Base-by-base conservation (phyloP, 805 yeast species). In the Candida morakotiae region DNA sequence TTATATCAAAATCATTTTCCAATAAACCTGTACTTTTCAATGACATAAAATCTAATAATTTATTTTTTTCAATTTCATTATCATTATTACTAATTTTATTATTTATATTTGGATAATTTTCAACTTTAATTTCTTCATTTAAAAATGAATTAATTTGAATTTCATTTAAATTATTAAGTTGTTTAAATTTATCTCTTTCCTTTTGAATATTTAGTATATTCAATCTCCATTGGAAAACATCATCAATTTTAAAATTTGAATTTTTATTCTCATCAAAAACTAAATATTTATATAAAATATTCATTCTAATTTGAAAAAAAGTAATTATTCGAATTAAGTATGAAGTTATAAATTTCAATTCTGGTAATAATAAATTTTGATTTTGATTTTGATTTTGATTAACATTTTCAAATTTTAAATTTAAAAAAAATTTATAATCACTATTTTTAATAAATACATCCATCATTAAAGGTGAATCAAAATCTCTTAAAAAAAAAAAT, bases 391-490 rank as follows among this genome's bases (percentile, higher is more conserved):
- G 48, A 42, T 20, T 36, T 30, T 8, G 31, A 35, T 5, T 13
- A 24, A 3, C 55, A n/a, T n/a, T n/a, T n/a, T n/a, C n/a, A n/a
- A n/a, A n/a, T n/a, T n/a, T n/a, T n/a, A n/a, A n/a, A n/a, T n/a
- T n/a, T n/a, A n/a, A n/a, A 35, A 45, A 54, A 5, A 62, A 51
- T 15, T 54, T 56, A 7, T 39, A 39, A 34, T 57, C 67, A 16
- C 51, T 41, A 15, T 46, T 43, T 26, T 38, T 39, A 9, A 43
- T 48, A 35, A 55, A 60, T 4, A 64, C 61, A 34, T 66, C 70
- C 29, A 59, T 41, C 64, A 64, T 64, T 36, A 66, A 51, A 2
- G 72, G 70, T 35, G 58, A 50, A 41, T 63, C 70, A 41, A 66
- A 65, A 46, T 66, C 72, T 19, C 69, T 41, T 9, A 66, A 41